phyloP scores from a whole-genome alignment of 768 basidiomycete species.

The Russula ochroleuca region DNA sequence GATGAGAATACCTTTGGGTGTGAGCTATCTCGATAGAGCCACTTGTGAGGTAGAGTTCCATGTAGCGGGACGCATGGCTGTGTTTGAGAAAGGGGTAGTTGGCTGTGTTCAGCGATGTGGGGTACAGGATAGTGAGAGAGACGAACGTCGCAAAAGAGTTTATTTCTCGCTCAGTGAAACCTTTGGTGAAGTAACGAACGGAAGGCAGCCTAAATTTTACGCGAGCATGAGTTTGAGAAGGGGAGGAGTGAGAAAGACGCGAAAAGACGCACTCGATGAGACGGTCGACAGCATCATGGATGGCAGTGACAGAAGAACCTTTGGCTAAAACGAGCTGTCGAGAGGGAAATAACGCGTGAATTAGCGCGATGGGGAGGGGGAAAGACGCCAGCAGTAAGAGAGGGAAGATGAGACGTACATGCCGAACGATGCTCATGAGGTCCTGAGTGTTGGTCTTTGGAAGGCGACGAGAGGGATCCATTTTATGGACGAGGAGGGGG shows the following conservation, averaged over 20 bases:
- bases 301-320: slow-evolving; percentile 50
- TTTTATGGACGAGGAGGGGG: slow-evolving; percentile 86
- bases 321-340: slow-evolving; percentile 57
- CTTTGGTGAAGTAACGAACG: slow-evolving; percentile 72
- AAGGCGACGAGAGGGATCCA: slow-evolving; percentile 72
- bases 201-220: slow-evolving; percentile 52
- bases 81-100: slow-evolving; percentile 29
- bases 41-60: slow-evolving; percentile 78
- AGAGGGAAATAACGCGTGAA: slow-evolving; percentile 26
- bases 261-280: slow-evolving; percentile 60
- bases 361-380: slow-evolving; percentile 21
- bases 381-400: slow-evolving; percentile 22
- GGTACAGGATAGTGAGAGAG: slow-evolving; percentile 29
- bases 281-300: slow-evolving; percentile 71
- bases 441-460: slow-evolving; percentile 69
- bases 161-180: slow-evolving; percentile 77
- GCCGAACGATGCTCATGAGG: slow-evolving; percentile 68
- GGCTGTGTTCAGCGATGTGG: slow-evolving; percentile 27
- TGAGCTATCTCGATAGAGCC: slow-evolving; percentile 86
- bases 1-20: slow-evolving; percentile 82
- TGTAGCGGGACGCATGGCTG: slow-evolving; percentile 85
- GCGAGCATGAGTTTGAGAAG: slow-evolving; percentile 13
- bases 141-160: slow-evolving; percentile 92
- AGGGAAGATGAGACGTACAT: slow-evolving; percentile 48
- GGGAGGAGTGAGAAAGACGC: slow-evolving; percentile 29